Evolutionary conservation across 495 filamentous ascomycete species (phyloP), one percentile per base, ranked within the genome.

Genomic region (Stereocaulon alpinum): DNA sequence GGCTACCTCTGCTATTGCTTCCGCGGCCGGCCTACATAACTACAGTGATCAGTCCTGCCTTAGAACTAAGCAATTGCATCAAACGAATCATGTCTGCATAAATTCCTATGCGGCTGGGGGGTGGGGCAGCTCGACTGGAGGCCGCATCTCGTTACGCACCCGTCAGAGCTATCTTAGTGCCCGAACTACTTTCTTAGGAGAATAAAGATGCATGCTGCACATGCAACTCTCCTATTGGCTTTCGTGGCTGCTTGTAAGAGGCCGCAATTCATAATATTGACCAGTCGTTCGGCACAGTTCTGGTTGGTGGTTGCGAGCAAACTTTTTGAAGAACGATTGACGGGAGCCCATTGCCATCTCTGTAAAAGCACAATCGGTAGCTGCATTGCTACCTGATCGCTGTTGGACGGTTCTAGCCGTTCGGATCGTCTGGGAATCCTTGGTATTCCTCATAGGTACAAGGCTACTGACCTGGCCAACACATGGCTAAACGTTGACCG

Each of bases 381-480:
- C 30, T 18, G 49, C 49, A 29, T 29, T 49, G 45, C 44, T 30
- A 17, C n/a, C 56, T n/a, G 24, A 59, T 59, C 37, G 37, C 56
- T 6, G 45, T 3, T 48, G 1, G 1, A 58, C 56, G 56, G 56
- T 22, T 49, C 37, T 29, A 40, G 34, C 56, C 56, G 32, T 50
- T 11, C 40, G 56, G 45, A 4, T 37, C 37, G 30, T n/a, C 34
- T 50, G 34, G 20, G 6, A 40, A 51, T 10, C 17, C 27, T 12
- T 27, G 40, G 37, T 37, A 24, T 11, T 15, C n/a, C 22, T 12
- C 34, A 20, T 17, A 59, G 45, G 45, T 59, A 49, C 56, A 44
- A 40, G 40, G 15, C 12, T 50, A 34, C 47, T 59, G 47, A 59
- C 56, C 47, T 30, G 22, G 47, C 32, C 50, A 12, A 58, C 40